Evolutionary conservation across 345 rosid species (phyloP).

Genomic region (Firmiana major): DNA sequence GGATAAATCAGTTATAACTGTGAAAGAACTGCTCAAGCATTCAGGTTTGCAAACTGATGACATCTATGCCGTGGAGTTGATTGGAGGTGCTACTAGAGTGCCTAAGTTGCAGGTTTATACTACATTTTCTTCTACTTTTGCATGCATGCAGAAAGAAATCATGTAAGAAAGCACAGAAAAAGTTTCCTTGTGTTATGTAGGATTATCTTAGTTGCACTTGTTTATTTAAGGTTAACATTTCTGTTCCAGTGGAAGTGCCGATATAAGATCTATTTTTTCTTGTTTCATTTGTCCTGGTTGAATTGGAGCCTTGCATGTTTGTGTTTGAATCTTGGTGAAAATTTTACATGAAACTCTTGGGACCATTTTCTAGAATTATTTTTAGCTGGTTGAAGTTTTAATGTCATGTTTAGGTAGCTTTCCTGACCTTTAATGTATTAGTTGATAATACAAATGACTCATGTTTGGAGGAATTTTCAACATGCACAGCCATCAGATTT

Average conservation of each 20-base stretch:
- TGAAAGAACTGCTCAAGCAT: constrained; percentile 69
- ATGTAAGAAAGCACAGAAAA: neutral
- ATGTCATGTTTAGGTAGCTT: neutral
- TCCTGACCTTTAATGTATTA: neutral
- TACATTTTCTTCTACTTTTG: constrained; percentile 8
- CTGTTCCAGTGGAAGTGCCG: neutral
- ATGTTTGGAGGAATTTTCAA: neutral
- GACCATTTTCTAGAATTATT: neutral
- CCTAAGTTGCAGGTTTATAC: constrained; percentile 93
- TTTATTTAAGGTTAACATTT: neutral
- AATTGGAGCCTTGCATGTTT: too few relatives aligned
- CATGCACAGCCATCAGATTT: neutral
- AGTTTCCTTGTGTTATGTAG: neutral
- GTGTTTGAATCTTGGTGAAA: neutral
- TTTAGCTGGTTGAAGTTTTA: neutral
- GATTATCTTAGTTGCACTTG: constrained; percentile 1
- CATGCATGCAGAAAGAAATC: constrained; percentile 2
- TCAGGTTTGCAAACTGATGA: constrained; percentile 79
- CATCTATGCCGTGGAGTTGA: constrained; percentile 81
- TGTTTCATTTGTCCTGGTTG: neutral
- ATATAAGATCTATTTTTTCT: neutral
- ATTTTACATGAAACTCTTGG: neutral
- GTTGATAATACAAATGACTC: neutral
- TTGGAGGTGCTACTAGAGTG: constrained; percentile 98
- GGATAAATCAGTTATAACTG: constrained; percentile 80